Percentiles rank a stretch among this genome's conserved stretches.
Evolutionary conservation across 345 rosid species (phyloP).

Genomic region (Eucalyptus regnans): DNA sequence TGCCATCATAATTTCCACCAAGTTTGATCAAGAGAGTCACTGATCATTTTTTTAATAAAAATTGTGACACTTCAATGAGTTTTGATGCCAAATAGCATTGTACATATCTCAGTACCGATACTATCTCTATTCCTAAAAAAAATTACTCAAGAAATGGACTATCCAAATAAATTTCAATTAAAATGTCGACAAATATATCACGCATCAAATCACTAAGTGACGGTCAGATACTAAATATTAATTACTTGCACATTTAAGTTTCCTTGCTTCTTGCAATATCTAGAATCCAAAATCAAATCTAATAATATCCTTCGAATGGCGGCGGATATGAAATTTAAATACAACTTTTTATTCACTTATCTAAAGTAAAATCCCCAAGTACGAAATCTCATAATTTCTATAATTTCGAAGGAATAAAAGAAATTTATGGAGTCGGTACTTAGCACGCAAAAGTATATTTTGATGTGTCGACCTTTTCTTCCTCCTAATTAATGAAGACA

Average conservation of each 20-base stretch:
- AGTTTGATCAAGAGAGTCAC: neutral
- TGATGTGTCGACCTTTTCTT: neutral
- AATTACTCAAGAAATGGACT: neutral
- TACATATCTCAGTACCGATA: rapidly evolving
- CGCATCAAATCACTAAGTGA: neutral
- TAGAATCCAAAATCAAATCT: too few species aligned
- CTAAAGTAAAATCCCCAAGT: neutral
- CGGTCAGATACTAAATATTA: neutral
- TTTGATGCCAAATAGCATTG: rapidly evolving
- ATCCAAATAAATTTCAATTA: neutral
- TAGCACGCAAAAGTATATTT: neutral
- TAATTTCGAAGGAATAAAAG: neutral
- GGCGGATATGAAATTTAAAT: too few species aligned
- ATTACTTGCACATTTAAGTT: neutral
- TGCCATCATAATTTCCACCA: neutral
- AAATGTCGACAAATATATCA: neutral
- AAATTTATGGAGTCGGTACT: neutral
- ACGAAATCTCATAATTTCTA: neutral
- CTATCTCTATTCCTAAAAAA: neutral
- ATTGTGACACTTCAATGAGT: rapidly evolving
- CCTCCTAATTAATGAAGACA: neutral
- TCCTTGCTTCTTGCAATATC: neutral
- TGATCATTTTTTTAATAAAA: neutral
- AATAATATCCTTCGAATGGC: too few species aligned
- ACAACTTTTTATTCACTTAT: neutral